These are phyloP conservation scores for Cercophora samala DNA, from an alignment of 495 filamentous ascomycete genomes.

Conservation along the genomic window DNA sequence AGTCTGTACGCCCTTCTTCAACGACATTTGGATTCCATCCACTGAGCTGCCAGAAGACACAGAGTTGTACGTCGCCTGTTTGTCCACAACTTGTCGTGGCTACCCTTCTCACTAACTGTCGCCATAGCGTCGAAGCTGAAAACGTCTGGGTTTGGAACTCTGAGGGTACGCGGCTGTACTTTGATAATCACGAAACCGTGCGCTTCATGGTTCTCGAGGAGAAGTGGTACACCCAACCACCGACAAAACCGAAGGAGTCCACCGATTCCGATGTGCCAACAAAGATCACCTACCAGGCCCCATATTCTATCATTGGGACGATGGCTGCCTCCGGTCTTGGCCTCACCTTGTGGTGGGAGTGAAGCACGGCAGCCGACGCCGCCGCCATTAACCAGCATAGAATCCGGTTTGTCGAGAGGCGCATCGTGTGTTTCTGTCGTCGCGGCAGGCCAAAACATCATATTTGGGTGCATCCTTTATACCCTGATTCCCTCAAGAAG, in stretches of 20 bases:
- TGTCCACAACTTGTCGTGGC: not conserved
- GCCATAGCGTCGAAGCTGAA: slow-evolving; percentile 60
- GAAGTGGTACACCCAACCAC: slow-evolving; percentile 83
- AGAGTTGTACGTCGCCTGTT: slow-evolving; percentile 59
- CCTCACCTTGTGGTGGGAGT: slow-evolving; percentile 55
- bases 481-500: slow-evolving; percentile 58
- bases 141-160: slow-evolving; percentile 79
- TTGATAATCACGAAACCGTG: slow-evolving; percentile 84
- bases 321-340: slow-evolving; percentile 54
- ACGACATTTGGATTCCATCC: slow-evolving; percentile 77
- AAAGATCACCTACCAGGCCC: slow-evolving; percentile 50
- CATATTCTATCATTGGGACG: slow-evolving; percentile 66
- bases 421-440: not conserved
- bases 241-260: slow-evolving; percentile 57
- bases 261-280: slow-evolving; percentile 39
- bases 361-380: not conserved
- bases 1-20: slow-evolving; percentile 87
- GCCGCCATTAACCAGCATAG: not conserved
- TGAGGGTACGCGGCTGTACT: slow-evolving; percentile 68
- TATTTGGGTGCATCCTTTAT: slow-evolving; percentile 22
- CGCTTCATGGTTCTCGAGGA: slow-evolving; percentile 80
- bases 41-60: slow-evolving; percentile 66
- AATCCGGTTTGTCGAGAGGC: not conserved
- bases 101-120: not conserved
- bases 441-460: not conserved